Percentiles rank a stretch among this genome's conserved stretches.
Evolutionary conservation across 1,284 basidiomycete species (phyloP).

Genomic region (Cryptococcus deneoformans): DNA sequence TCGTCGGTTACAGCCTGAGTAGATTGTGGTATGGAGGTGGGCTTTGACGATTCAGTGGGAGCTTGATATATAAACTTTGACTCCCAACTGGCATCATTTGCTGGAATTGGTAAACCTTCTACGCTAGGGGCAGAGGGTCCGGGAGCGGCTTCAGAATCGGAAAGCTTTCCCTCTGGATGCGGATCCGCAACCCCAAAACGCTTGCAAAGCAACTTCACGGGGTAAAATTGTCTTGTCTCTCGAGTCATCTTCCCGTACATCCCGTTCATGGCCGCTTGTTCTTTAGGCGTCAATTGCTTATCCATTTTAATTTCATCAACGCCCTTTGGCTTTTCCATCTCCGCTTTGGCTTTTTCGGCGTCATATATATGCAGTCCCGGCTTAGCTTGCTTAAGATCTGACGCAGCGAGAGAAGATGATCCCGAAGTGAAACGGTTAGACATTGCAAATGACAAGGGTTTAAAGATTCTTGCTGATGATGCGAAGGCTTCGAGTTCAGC

Average conservation of each 20-base stretch:
- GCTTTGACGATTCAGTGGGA: neutral
- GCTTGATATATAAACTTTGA: slow-evolving; percentile 36
- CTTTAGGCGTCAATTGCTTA: slow-evolving; percentile 62
- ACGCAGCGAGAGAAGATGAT: slow-evolving; percentile 52
- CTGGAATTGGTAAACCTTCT: slow-evolving; percentile 20
- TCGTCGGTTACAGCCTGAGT: neutral
- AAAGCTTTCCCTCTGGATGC: slow-evolving; percentile 54
- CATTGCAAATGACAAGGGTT: slow-evolving; percentile 89
- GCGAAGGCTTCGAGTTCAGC: slow-evolving; percentile 83
- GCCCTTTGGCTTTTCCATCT: slow-evolving; percentile 25
- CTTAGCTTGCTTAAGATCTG: slow-evolving; percentile 58
- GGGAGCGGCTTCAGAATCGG: slow-evolving; percentile 6
- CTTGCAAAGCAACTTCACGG: slow-evolving; percentile 80
- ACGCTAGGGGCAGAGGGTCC: slow-evolving; percentile 4
- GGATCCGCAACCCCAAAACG: slow-evolving; percentile 92
- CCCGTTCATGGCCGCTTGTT: slow-evolving; percentile 74
- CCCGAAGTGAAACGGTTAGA: slow-evolving; percentile 85
- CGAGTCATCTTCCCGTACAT: slow-evolving; percentile 87
- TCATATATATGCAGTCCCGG: slow-evolving; percentile 68
- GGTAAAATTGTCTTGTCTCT: slow-evolving; percentile 70
- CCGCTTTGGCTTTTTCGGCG: slow-evolving; percentile 48
- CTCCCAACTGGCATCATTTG: slow-evolving; percentile 39
- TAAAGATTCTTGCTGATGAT: slow-evolving; percentile 83
- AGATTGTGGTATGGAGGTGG: neutral
- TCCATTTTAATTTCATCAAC: slow-evolving; percentile 47